phyloP scores from a whole-genome alignment of 2,329 filamentous ascomycete species.

The Exophiala xenobiotica region DNA sequence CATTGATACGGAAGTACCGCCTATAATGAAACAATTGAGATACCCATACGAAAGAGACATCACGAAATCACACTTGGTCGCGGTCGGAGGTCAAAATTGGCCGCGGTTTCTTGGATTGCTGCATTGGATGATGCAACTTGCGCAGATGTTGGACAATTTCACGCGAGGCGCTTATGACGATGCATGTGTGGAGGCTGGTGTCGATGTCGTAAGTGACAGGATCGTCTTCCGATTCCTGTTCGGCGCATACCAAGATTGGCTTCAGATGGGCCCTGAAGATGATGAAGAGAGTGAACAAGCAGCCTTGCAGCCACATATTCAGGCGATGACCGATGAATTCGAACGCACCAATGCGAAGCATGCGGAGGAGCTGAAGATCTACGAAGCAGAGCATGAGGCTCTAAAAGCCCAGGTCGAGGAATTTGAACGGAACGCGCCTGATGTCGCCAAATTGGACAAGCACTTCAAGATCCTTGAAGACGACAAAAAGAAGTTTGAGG shows the following conservation, averaged over 20 bases:
- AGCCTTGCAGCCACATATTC: slow-evolving; percentile 77
- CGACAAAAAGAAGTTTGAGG: slow-evolving; percentile 91
- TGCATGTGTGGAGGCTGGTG: slow-evolving; percentile 80
- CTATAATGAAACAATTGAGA: slow-evolving; percentile 85
- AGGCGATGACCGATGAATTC: slow-evolving; percentile 84
- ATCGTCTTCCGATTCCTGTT: slow-evolving; percentile 94
- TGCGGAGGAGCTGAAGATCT: slow-evolving; percentile 74
- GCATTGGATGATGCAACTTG: slow-evolving; percentile 99
- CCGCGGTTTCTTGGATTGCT: slow-evolving; percentile 87
- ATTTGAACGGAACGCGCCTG: slow-evolving; percentile 79
- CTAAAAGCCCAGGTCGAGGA: slow-evolving; percentile 85
- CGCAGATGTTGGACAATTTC: slow-evolving; percentile 88
- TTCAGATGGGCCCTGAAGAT: slow-evolving; percentile 86
- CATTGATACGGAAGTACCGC: slow-evolving; percentile 91
- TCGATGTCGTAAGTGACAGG: slow-evolving; percentile 83
- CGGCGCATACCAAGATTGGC: slow-evolving; percentile 87
- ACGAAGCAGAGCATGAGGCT: slow-evolving; percentile 81
- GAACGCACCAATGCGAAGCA: slow-evolving; percentile 82
- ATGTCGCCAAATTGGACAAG: slow-evolving; percentile 79
- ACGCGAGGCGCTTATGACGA: slow-evolving; percentile 78
- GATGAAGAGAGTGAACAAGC: slow-evolving; percentile 79
- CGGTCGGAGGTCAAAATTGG: slow-evolving; percentile 97
- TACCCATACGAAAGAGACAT: slow-evolving; percentile 96
- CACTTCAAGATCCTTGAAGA: slow-evolving; percentile 92
- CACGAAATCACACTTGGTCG: slow-evolving; percentile 91